Percentiles rank a stretch among this genome's conserved stretches.
Conservation (phyloP, 106 monocot genomes). For the Dioscorea dumetorum region DNA sequence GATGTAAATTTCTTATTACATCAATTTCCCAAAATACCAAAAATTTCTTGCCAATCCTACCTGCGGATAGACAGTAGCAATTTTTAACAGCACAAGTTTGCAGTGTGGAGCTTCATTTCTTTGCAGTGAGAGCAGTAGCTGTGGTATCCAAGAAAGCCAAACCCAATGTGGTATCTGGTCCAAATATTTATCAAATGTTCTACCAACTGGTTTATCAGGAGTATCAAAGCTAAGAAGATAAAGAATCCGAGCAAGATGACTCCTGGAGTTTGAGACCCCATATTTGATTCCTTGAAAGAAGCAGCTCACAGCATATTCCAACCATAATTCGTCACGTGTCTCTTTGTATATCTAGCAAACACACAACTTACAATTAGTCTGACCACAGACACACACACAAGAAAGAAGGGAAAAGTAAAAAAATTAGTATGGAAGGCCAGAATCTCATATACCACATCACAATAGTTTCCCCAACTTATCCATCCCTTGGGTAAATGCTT, state of each 20-base stretch:
- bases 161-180: slow-evolving; percentile 99
- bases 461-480: slow-evolving; percentile 99
- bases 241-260: slow-evolving; percentile 91
- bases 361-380: neutral
- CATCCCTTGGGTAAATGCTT: slow-evolving; percentile 98
- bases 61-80: slow-evolving; percentile 91
- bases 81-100: slow-evolving; percentile 82
- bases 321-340: slow-evolving; percentile 80
- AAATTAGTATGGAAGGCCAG: neutral
- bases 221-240: slow-evolving; percentile 98
- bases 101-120: slow-evolving; percentile 89
- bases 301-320: slow-evolving; percentile 93
- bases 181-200: slow-evolving; percentile 84
- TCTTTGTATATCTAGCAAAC: slow-evolving; percentile 82
- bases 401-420: neutral
- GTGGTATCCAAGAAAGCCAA: slow-evolving; percentile 99
- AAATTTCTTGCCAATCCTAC: slow-evolving; percentile 15
- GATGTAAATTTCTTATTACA: neutral
- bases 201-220: slow-evolving; percentile 81
- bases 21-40: too few species aligned
- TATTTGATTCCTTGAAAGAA: slow-evolving; percentile 97
- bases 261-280: slow-evolving; percentile 90
- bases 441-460: slow-evolving; percentile 68
- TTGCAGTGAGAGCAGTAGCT: slow-evolving; percentile 89
- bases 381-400: too few species aligned